Evolutionary conservation across 2,329 filamentous ascomycete species (phyloP).

Genomic region (Colletotrichum nymphaeae): DNA sequence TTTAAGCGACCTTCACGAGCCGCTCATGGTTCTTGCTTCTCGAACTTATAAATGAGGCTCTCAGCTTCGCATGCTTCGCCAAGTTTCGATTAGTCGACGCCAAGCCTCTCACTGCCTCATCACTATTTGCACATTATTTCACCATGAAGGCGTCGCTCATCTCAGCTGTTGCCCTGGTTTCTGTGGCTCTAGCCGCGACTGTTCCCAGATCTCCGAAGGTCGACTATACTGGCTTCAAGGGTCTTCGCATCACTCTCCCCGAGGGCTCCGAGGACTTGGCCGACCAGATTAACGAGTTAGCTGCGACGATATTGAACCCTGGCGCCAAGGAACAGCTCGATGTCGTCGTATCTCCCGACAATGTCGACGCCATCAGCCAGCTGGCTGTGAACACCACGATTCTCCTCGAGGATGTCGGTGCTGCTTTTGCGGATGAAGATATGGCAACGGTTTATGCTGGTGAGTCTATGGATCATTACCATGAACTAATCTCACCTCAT

Average conservation of each 20-base stretch:
- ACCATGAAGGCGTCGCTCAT: constrained; percentile 28
- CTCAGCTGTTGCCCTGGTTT: background rate
- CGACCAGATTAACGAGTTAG: constrained; percentile 31
- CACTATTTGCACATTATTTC: background rate
- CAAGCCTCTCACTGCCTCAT: background rate
- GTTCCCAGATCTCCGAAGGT: constrained; percentile 21
- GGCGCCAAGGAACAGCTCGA: constrained; percentile 39
- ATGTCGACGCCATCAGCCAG: constrained; percentile 42
- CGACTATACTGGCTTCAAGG: constrained; percentile 35
- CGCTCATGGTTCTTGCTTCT: background rate
- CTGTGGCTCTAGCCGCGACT: constrained; percentile 3
- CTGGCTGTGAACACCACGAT: constrained; percentile 45
- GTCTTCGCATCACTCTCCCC: constrained; percentile 24
- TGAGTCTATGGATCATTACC: background rate
- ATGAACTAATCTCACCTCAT: background rate
- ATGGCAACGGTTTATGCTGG: constrained; percentile 20
- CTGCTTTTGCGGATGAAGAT: constrained; percentile 44
- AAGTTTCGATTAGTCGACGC: background rate
- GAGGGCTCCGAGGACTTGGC: constrained; percentile 5
- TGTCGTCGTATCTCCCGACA: constrained; percentile 44
- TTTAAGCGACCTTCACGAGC: background rate
- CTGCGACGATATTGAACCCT: constrained; percentile 9
- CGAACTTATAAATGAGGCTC: background rate
- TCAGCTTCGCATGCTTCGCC: background rate
- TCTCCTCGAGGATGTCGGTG: constrained; percentile 45